These are phyloP conservation scores for Backusella psychrophila DNA, from an alignment of 192 early-diverging fungal species.

Conservation along the genomic window DNA sequence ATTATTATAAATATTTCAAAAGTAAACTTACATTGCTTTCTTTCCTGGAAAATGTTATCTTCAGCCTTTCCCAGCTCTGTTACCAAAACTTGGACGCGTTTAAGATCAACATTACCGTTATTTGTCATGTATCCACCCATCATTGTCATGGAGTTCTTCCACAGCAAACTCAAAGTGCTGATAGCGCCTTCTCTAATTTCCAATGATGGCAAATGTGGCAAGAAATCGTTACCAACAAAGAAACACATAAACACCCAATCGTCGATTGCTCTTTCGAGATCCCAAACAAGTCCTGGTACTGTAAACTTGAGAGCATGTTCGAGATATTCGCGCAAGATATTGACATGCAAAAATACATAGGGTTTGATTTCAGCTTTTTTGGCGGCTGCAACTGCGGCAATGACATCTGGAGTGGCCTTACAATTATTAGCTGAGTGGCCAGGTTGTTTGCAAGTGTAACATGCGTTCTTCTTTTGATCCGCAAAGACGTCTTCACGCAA, in stretches of 20 bases:
- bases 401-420: slow-evolving; percentile 32
- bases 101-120: slow-evolving; percentile 75
- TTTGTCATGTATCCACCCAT: slow-evolving; percentile 85
- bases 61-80: slow-evolving; percentile 83
- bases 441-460: slow-evolving; percentile 59
- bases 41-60: slow-evolving; percentile 69
- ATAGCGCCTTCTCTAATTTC: slow-evolving; percentile 96
- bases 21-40: slow-evolving; percentile 52
- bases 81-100: slow-evolving; percentile 76
- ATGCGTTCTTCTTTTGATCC: slow-evolving; percentile 68
- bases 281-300: slow-evolving; percentile 71
- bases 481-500: slow-evolving; percentile 94
- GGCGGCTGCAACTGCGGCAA: slow-evolving; percentile 29
- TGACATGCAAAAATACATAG: slow-evolving; percentile 81
- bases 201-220: slow-evolving; percentile 91
- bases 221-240: slow-evolving; percentile 99
- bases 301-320: slow-evolving; percentile 75
- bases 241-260: slow-evolving; percentile 97
- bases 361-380: slow-evolving; percentile 60
- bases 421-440: slow-evolving; percentile 68
- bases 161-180: slow-evolving; percentile 82
- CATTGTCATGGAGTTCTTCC: slow-evolving; percentile 78
- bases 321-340: slow-evolving; percentile 89
- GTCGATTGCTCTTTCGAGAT: slow-evolving; percentile 91
- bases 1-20: neutral